Conservation (phyloP, 2,329 filamentous ascomycete species). For the Teratosphaeria gauchensis region DNA sequence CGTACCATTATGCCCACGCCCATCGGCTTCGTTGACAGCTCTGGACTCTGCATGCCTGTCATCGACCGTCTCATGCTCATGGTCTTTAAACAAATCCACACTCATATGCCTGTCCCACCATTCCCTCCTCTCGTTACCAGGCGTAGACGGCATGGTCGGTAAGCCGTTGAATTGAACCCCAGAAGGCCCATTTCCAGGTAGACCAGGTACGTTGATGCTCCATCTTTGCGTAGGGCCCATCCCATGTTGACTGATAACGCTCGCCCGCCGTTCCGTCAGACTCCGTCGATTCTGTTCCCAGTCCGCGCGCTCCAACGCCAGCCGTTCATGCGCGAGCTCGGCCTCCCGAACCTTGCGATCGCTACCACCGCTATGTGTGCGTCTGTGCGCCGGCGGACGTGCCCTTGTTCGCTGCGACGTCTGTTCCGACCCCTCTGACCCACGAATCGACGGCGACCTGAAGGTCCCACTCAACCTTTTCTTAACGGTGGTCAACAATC, state of each 20-base stretch:
- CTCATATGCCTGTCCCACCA: constrained; percentile 1
- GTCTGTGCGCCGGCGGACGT: constrained; percentile 14
- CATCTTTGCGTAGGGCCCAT: background rate
- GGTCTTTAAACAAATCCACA: background rate
- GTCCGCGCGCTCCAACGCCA: constrained; percentile 30
- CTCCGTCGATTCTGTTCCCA: constrained; percentile 11
- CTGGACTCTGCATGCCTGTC: background rate
- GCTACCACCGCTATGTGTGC: constrained; percentile 21
- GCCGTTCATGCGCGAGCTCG: constrained; percentile 28
- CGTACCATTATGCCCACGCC: background rate
- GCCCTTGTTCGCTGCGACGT: background rate
- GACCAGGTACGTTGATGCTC: background rate
- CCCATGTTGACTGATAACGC: background rate
- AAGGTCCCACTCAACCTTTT: background rate
- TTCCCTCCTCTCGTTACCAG: background rate
- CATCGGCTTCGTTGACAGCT: background rate
- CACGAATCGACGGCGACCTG: background rate
- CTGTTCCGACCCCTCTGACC: background rate
- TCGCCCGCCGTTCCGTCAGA: constrained; percentile 12
- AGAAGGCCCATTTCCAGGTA: background rate
- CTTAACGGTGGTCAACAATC: constrained; percentile 4
- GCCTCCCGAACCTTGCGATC: constrained; percentile 24
- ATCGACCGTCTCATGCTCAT: background rate
- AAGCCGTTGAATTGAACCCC: background rate
- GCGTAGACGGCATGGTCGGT: background rate